Evolutionary conservation across 2,329 filamentous ascomycete genomes (phyloP), one percentile per base, ranked within the genome.

Genomic region (Achaetomium macrosporum): DNA sequence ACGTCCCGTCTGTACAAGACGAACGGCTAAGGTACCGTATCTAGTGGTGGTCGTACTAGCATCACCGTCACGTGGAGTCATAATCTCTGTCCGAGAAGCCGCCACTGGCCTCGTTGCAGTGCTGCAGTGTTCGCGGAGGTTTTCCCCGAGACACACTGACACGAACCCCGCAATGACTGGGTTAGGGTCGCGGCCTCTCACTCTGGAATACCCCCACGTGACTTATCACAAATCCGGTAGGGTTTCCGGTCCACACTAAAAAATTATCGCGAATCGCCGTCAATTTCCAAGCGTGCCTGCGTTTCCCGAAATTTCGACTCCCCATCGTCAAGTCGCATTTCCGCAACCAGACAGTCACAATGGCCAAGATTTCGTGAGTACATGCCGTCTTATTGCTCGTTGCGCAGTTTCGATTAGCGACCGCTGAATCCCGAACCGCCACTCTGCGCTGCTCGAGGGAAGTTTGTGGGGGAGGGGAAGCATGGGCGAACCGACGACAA

Each of bases 331-430:
- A 60, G 62, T 61, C 63, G 63, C 58, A 57, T 61, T 59, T 60
- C 55, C 61, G 55, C 60, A 61, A 57, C 57, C 59, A 71, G 70
- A 70, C 73, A 71, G 71, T 74, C 70, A 75, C 72, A 79, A 83
- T 83, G 79, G 79, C 79, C 72, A 83, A 83, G 74, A 67, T 77
- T 64, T 81, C 78, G 79, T 83, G 76, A 75, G 79, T 81, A 31
- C 30, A 52, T 39, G 41, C 43, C 49, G 54, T 53, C 47, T 40
- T 51, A 46, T 53, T 50, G 55, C 30, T 62, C 55, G 9, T 51
- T 51, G 31, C 45, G 53, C 54, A 50, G 48, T 58, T 57, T 56
- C 42, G 51, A 53, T 37, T 33, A 36, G 42, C 53, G 11, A 50
- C 46, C 47, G 20, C 35, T 50, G 50, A 57, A 47, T 54, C 51